phyloP scores from a whole-genome alignment of 495 filamentous ascomycete species.

The Penicillium coprophilum region DNA sequence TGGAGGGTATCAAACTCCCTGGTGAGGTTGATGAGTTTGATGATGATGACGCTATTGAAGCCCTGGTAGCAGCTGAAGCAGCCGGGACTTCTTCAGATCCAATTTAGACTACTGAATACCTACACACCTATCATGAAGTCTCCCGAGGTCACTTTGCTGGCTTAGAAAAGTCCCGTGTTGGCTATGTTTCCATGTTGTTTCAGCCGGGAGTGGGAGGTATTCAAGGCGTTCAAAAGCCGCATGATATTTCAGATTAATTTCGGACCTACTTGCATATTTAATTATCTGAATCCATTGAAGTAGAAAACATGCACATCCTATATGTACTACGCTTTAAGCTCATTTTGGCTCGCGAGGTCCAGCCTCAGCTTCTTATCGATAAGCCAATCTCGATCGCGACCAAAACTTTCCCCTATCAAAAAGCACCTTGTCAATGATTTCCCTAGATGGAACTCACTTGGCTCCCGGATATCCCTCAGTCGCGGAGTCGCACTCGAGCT shows the following conservation, averaged over 20 bases:
- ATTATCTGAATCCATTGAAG: neutral
- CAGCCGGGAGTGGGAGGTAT: neutral
- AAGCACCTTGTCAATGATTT: neutral
- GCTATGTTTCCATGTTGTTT: neutral
- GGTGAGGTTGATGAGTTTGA: slow-evolving; percentile 38
- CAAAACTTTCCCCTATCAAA: neutral
- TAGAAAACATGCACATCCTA: neutral
- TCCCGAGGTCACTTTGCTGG: neutral
- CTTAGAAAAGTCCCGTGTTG: neutral
- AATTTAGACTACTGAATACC: neutral
- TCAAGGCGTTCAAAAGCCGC: neutral
- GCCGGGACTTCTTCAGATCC: slow-evolving; percentile 2
- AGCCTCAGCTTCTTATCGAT: slow-evolving; percentile 17
- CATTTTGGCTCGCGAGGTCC: neutral
- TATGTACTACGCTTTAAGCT: neutral
- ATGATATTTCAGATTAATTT: neutral
- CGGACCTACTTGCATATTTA: neutral
- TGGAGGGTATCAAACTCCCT: slow-evolving; percentile 2
- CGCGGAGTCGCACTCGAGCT: slow-evolving; percentile 36
- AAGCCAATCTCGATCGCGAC: slow-evolving; percentile 7
- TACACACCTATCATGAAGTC: neutral
- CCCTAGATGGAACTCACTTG: slow-evolving; percentile 40
- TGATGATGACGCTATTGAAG: slow-evolving; percentile 44
- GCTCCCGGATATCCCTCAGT: slow-evolving; percentile 39
- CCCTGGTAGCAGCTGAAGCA: slow-evolving; percentile 35